A percentile compares a stretch with the other conserved stretches of the same genome.
These are phyloP conservation scores for Cystoderma amianthinum DNA, from an alignment of 768 basidiomycete species.

Conservation along the genomic window DNA sequence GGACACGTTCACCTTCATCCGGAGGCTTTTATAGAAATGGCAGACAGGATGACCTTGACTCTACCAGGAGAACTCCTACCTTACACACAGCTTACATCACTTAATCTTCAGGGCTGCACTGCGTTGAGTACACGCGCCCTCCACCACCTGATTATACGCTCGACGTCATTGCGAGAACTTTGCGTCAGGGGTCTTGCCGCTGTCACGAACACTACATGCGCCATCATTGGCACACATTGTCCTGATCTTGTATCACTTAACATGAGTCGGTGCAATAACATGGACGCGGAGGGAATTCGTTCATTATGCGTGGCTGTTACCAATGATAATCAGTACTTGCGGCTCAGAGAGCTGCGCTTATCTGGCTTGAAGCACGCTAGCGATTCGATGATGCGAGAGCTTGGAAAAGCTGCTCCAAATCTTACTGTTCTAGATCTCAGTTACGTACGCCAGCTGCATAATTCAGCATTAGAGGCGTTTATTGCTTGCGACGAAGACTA, in stretches of 20 bases:
- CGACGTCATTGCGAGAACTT: conserved; percentile 49
- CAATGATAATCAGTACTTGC: conserved; percentile 38
- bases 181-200: conserved; percentile 61
- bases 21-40: conserved; percentile 42
- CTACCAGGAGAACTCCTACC: conserved; percentile 23
- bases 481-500: conserved; percentile 43
- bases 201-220: conserved; percentile 72
- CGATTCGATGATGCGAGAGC: conserved; percentile 52
- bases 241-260: conserved; percentile 54
- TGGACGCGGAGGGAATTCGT: conserved; percentile 60
- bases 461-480: conserved; percentile 70
- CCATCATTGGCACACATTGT: conserved; percentile 54
- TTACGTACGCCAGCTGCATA: conserved; percentile 64
- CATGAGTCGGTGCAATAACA: conserved; percentile 61
- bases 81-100: conserved; percentile 60
- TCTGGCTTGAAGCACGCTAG: conserved; percentile 59
- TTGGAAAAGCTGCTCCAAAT: conserved; percentile 63
- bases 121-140: conserved; percentile 59
- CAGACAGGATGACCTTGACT: conserved; percentile 46
- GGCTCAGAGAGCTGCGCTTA: conserved; percentile 56
- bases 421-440: conserved; percentile 80
- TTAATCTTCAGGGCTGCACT: conserved; percentile 72
- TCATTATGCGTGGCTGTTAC: conserved; percentile 36
- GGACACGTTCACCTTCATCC: conserved; percentile 52
- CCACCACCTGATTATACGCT: conserved; percentile 61